Base-by-base conservation (phyloP, 305 asterid species). In the Coffea humblotiana region DNA sequence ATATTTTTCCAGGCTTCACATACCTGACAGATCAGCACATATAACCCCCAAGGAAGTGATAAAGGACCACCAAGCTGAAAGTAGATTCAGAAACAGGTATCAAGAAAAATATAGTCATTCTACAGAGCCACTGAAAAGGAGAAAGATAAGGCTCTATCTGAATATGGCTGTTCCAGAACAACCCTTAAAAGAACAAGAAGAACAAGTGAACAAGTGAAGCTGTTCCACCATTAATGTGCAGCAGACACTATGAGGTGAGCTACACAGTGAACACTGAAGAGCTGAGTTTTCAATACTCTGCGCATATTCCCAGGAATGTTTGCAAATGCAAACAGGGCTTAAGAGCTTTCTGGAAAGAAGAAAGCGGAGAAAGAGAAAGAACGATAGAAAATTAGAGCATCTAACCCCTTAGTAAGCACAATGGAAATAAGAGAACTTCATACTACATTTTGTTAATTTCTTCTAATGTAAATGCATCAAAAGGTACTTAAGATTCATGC, bases 21-120 rank as follows among this genome's bases (percentile, higher is more conserved):
- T 69, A 84, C 99, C 97, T 96, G 99, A 85, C 99, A 96, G 84
- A 96, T 82, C 85, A 96, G 92, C 85, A 96, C 97, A 25, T 94
- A 96, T 74, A 96, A 86, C 82, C 99, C 99, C 99, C 99, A 94
- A 48, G 98, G 98, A 81, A 94, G 97, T 54, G 99, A 92, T 58
- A 96, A 86, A 66, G 99, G 99, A 66, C 99, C 99, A 73, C 98
- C 99, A 6, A 96, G 92, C 99, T 96, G 96, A 80, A 18, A 79
- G 67, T 12, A 21, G 51, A n/a, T 80, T 79, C 0, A 29, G 48
- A 47, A 49, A 74, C 52, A 71, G 64, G 27, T 10, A 45, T 27
- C 19, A 75, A 63, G 7, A 27, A 72, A 72, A 9, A 71, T 32
- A 45, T 15, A 27, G 3, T 25, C 11, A 78, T 25, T 25, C 45